Base-by-base conservation (phyloP, 495 filamentous ascomycete genomes). In the Penicillium flavigenum region DNA sequence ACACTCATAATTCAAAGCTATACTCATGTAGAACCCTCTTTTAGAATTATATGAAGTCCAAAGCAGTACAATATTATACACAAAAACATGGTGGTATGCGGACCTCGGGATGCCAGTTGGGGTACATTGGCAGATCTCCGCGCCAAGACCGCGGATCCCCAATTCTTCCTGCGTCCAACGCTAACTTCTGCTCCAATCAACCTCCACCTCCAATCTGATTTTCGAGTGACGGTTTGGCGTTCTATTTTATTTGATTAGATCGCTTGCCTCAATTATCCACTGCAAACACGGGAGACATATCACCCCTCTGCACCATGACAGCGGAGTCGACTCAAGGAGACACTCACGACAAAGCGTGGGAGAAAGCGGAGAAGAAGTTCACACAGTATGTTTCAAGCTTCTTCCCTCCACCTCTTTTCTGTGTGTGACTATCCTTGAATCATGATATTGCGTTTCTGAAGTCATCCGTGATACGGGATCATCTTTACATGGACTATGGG, bases 341-440 rank as follows among this genome's bases (percentile, higher is more conserved):
- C 24, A 26, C 51, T 24, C 61, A 71, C 29, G 62, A 63, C 32
- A 70, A 70, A 59, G 58, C 70, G 32, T 78, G 75, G 72, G 60
- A 67, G 51, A 72, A 68, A 12, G 70, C 66, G 32, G 72, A 77
- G 61, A 65, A 65, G 45, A 73, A 74, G 56, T 78, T 78, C 62
- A 51, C 64, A 34, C 62, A 73, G 76, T 79, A 60, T 61, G 74
- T 76, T 29, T 27, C 14, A 16, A 47, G 44, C 46, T 29, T 50
- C 26, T 51, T 47, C 42, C 1, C 38, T 14, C 17, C 9, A 26
- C 45, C 17, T 22, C 31, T 39, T 22, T 26, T 43, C 50, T 39
- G 2, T 26, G 44, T 11, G 47, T 11, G 16, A 26, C n/a, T 2
- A 31, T 22, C 1, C 20, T 26, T 27, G 12, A 26, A 20, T 22